phyloP scores from a whole-genome alignment of 805 yeast genomes.

The Saccharomycopsis capsularis region DNA sequence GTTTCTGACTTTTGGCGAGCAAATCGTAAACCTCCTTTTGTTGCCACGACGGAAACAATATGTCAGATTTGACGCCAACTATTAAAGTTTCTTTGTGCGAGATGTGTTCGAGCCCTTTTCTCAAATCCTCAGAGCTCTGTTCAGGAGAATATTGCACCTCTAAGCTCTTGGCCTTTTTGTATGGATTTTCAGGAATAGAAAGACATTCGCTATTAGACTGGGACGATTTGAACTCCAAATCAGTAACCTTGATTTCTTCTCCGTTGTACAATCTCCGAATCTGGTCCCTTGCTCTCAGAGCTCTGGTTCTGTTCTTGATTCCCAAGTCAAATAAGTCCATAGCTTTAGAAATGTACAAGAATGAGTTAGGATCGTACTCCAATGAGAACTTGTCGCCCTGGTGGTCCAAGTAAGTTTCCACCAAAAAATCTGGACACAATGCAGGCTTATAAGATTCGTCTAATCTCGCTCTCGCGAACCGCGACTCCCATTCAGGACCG shows the following conservation, averaged over 20 bases:
- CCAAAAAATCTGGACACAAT: constrained; percentile 84
- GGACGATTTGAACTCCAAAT: constrained; percentile 20
- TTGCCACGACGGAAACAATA: constrained; percentile 91
- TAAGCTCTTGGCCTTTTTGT: constrained; percentile 41
- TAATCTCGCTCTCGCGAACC: constrained; percentile 84
- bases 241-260: constrained; percentile 24
- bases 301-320: constrained; percentile 36
- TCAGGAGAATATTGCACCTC: constrained; percentile 42
- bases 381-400: constrained; percentile 91
- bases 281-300: constrained; percentile 34
- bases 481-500: constrained; percentile 94
- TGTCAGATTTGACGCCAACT: constrained; percentile 89
- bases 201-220: constrained; percentile 2
- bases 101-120: constrained; percentile 56
- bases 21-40: constrained; percentile 72
- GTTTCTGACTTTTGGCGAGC: constrained; percentile 34
- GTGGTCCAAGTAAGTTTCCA: constrained; percentile 89
- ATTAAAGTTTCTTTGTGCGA: constrained; percentile 63
- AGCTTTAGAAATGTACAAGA: constrained; percentile 82
- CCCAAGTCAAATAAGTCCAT: constrained; percentile 92
- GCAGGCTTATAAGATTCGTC: constrained; percentile 78
- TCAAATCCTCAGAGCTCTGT: constrained; percentile 54
- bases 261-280: constrained; percentile 31
- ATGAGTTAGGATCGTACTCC: constrained; percentile 86
- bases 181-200: constrained; percentile 18